These are phyloP conservation scores for Candida silvicultrix DNA, from an alignment of 805 yeast genomes.

Conservation along the genomic window DNA sequence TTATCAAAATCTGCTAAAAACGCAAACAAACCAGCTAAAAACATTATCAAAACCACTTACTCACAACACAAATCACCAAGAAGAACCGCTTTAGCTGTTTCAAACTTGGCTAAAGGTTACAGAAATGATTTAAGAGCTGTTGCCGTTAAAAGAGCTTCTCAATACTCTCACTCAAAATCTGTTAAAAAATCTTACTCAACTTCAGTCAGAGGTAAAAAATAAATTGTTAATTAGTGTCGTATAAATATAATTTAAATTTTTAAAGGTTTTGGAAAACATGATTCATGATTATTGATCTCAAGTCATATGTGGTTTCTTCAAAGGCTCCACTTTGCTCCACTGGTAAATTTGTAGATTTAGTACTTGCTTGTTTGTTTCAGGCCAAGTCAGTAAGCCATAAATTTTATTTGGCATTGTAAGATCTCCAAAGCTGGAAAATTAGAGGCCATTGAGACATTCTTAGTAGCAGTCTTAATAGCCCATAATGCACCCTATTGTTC, in stretches of 20 bases:
- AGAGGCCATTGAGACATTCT: no score
- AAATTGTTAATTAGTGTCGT: neutral
- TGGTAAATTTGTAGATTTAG: no score
- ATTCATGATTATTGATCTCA: neutral
- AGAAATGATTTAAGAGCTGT: conserved; percentile 41
- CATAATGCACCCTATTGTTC: no score
- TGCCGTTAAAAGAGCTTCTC: conserved; percentile 43
- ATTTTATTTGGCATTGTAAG: no score
- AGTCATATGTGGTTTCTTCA: no score
- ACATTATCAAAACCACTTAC: conserved; percentile 31
- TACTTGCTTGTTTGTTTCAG: no score
- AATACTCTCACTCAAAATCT: conserved; percentile 30
- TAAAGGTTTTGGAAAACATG: neutral
- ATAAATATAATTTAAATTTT: no score
- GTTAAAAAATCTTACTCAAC: neutral
- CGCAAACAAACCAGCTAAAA: conserved; percentile 41
- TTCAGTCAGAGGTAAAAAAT: neutral
- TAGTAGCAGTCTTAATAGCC: no score
- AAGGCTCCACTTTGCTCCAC: no score
- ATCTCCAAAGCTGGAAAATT: no score
- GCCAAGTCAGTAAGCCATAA: no score
- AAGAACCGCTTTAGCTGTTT: conserved; percentile 37
- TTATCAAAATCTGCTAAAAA: conserved; percentile 37
- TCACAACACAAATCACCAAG: conserved; percentile 36
- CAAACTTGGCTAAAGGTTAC: conserved; percentile 40